Base-by-base conservation (phyloP, 2,329 filamentous ascomycete species). In the Aureobasidium sp. region DNA sequence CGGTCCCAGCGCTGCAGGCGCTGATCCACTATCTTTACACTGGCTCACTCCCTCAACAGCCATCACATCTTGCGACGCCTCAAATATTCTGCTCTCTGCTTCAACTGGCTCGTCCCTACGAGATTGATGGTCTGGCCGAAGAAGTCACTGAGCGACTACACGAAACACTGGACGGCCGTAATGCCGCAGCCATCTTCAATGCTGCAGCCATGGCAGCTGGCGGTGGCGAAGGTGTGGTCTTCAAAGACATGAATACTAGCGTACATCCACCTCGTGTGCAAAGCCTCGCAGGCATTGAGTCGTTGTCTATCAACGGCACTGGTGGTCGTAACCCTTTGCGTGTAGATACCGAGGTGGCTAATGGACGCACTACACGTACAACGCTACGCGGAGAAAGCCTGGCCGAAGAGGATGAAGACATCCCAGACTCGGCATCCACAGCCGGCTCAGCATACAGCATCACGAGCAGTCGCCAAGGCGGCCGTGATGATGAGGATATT, bases 121-220 rank as follows among this genome's bases (percentile, higher is more conserved):
- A 91, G 66, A 84, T 99, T 51, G 92, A 97, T 69, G 94, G 94
- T 0, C 82, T 99, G 2, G 80, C 97, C 1, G 94, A 99, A 76
- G 91, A 91, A 0, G 90, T 95, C 1, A 90, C 97, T 11, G 91
- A 97, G 74, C 85, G 93, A 8, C 81, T 99, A 0, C 94, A 99
- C 70, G 83, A 89, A 34, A 84, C 95, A 0, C 84, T 99, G 4
- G 94, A 99, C 73, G 94, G 90, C 52, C 84, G 93, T 51, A 99
- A 97, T 68, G 93, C 94, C 0, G 94, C 94, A 0, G 94, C 94
- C 6, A 92, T 99, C 0, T 99, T 99, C 80, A 99, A 99, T 67
- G 94, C 94, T 0, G 94, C 93, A 0, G 94, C 94, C 59, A 97
- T 97, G 94, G 94, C 92, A 0, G 94, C 94, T 1, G 94, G 94